Conservation (phyloP, 306 rosid species). For the Pterocarpus macrocarpus region DNA sequence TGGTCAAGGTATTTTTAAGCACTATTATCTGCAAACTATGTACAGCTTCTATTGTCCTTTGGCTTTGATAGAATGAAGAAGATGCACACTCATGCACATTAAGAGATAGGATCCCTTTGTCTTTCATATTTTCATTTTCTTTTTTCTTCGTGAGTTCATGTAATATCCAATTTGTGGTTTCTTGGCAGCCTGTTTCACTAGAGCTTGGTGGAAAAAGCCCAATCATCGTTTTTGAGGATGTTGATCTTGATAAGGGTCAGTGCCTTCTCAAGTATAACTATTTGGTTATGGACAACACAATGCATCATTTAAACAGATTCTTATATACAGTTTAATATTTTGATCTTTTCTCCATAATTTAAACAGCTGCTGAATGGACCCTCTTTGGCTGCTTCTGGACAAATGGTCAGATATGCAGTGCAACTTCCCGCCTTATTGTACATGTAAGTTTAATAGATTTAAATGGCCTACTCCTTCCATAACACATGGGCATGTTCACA, state of each 20-base stretch:
- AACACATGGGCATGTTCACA: conserved; percentile 8
- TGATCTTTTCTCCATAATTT: conserved; percentile 48
- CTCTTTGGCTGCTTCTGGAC: conserved; percentile 96
- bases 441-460: conserved; percentile 70
- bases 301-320: not conserved
- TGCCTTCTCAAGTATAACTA: conserved; percentile 40
- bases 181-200: conserved; percentile 87
- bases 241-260: conserved; percentile 97
- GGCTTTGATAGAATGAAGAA: conserved; percentile 33
- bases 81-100: not conserved
- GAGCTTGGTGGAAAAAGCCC: conserved; percentile 99
- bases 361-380: conserved; percentile 97
- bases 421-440: conserved; percentile 94
- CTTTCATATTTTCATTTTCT: conserved; percentile 17
- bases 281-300: conserved; percentile 33
- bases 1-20: conserved; percentile 71
- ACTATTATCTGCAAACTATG: conserved; percentile 21
- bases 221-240: conserved; percentile 88
- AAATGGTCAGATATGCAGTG: conserved; percentile 99
- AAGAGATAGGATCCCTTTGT: not conserved
- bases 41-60: not conserved
- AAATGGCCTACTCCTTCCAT: conserved; percentile 21
- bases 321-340: not conserved
- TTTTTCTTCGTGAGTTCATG: conserved; percentile 30
- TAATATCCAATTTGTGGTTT: conserved; percentile 45